Evolutionary conservation across 805 yeast genomes (phyloP).

Genomic region (Ogataea thermomethanolica): DNA sequence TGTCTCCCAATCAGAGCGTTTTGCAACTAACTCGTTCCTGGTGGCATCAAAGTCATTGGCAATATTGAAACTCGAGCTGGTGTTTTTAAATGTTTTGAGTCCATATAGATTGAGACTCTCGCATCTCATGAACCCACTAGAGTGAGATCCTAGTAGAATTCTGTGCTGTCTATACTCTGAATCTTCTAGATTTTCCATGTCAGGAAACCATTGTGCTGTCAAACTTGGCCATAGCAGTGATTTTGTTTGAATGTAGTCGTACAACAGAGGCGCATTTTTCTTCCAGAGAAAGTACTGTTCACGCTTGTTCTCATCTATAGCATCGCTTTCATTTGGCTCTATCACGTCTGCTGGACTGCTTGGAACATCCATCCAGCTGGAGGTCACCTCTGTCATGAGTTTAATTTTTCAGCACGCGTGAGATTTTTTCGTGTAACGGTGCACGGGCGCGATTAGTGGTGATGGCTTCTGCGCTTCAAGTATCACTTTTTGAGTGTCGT

Average conservation of each 20-base stretch:
- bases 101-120: slow-evolving; percentile 25
- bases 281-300: slow-evolving; percentile 53
- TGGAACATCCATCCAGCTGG: background rate
- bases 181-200: slow-evolving; percentile 31
- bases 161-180: slow-evolving; percentile 36
- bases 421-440: slow-evolving; percentile 8
- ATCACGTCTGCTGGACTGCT: background rate
- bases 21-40: slow-evolving; percentile 31
- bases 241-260: slow-evolving; percentile 49
- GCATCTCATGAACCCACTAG: slow-evolving; percentile 44
- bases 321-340: background rate
- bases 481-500: background rate
- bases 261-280: slow-evolving; percentile 55
- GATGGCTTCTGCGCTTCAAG: background rate
- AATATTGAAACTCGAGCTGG: slow-evolving; percentile 22
- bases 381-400: slow-evolving; percentile 6
- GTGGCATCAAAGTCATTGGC: slow-evolving; percentile 35
- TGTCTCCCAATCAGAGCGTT: slow-evolving; percentile 11
- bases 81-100: slow-evolving; percentile 14
- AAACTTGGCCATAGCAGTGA: slow-evolving; percentile 64
- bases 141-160: slow-evolving; percentile 59
- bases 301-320: slow-evolving; percentile 11
- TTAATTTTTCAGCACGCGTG: slow-evolving; percentile 9
- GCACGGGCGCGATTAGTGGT: slow-evolving; percentile 6
- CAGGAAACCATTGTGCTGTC: slow-evolving; percentile 63